These are phyloP conservation scores for Beauveria caledonica DNA, from an alignment of 2,329 filamentous ascomycete species.

Conservation along the genomic window DNA sequence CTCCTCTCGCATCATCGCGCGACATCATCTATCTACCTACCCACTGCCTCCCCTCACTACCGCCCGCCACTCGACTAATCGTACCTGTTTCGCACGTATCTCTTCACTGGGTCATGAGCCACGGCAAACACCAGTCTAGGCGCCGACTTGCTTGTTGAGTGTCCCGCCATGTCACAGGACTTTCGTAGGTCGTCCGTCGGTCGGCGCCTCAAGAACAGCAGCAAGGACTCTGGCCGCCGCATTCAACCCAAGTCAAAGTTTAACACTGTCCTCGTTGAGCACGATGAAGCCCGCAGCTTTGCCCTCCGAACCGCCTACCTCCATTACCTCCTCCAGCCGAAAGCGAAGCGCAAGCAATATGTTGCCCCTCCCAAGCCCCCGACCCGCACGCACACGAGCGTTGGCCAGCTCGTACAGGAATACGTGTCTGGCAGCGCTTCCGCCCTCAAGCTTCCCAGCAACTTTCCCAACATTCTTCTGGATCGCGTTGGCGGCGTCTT, in stretches of 20 bases:
- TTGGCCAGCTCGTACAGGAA: conserved; percentile 83
- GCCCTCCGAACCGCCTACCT: conserved; percentile 87
- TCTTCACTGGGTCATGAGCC: not conserved
- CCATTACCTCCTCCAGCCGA: conserved; percentile 85
- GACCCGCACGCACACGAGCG: conserved; percentile 57
- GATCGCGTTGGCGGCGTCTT: conserved; percentile 77
- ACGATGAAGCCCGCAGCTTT: conserved; percentile 84
- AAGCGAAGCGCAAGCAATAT: conserved; percentile 83
- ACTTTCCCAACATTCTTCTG: conserved; percentile 43
- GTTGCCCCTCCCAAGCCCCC: conserved; percentile 57
- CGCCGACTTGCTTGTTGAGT: not conserved
- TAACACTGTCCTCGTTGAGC: conserved; percentile 41
- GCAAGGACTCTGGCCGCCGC: conserved; percentile 34
- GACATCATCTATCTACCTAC: not conserved
- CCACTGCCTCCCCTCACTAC: not conserved
- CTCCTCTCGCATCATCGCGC: not conserved
- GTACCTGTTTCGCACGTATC: not conserved
- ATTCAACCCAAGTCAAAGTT: conserved; percentile 41
- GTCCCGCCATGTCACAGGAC: conserved; percentile 39
- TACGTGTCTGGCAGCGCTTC: conserved; percentile 50
- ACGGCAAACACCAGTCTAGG: not conserved
- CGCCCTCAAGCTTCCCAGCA: conserved; percentile 48
- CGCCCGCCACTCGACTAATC: not conserved
- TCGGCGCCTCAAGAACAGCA: conserved; percentile 37
- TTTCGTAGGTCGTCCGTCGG: conserved; percentile 39